Evolutionary conservation across 768 basidiomycete genomes (phyloP).

Genomic region (Amyloporia xantha): DNA sequence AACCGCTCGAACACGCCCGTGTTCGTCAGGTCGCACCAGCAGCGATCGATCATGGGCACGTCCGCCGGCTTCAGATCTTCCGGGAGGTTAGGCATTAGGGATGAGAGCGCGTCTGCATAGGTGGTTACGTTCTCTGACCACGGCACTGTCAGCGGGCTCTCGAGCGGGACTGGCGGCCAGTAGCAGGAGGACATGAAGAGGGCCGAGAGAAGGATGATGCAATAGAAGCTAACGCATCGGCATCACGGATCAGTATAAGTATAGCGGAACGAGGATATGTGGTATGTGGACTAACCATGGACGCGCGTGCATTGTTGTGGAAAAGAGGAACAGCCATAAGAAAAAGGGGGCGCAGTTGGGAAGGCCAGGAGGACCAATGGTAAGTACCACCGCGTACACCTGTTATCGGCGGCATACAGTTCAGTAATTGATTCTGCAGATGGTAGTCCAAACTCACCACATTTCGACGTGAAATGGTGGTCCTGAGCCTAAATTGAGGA

Average conservation of each 20-base stretch:
- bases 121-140: conserved; percentile 71
- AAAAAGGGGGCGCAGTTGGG: conserved; percentile 80
- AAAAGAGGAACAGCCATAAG: conserved; percentile 67
- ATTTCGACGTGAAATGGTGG: too few species aligned
- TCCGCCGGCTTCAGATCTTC: conserved; percentile 40
- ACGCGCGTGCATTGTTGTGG: conserved; percentile 72
- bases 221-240: conserved; percentile 70
- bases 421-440: too few species aligned
- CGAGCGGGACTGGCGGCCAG: conserved; percentile 75
- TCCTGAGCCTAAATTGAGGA: too few species aligned
- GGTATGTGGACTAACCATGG: conserved; percentile 63
- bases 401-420: conserved; percentile 19
- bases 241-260: background rate
- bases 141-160: conserved; percentile 53
- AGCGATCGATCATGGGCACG: conserved; percentile 68
- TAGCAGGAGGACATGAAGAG: conserved; percentile 85
- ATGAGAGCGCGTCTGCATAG: conserved; percentile 58
- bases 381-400: conserved; percentile 86
- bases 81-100: conserved; percentile 31
- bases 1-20: conserved; percentile 69
- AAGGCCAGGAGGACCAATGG: conserved; percentile 71
- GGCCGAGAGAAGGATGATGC: conserved; percentile 75
- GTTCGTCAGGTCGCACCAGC: conserved; percentile 77
- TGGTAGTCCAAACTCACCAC: too few species aligned
- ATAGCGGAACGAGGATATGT: background rate